phyloP scores from a whole-genome alignment of 345 rosid species.

The Psidium guajava region DNA sequence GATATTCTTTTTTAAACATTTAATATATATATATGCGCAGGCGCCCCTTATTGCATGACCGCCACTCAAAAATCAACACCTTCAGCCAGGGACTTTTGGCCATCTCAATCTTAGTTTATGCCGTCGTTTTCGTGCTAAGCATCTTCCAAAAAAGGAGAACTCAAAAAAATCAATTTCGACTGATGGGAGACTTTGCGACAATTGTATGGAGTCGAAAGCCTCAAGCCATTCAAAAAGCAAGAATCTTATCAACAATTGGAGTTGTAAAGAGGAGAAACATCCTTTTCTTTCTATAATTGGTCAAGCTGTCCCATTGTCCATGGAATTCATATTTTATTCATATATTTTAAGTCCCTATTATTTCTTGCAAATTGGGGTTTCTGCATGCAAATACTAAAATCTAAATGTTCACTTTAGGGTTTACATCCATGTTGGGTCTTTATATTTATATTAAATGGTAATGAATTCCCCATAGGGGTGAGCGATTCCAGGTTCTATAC shows the following conservation, averaged over 20 bases:
- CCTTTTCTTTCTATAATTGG: neutral
- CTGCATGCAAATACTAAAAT: neutral
- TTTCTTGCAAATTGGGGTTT: neutral
- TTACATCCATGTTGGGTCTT: neutral
- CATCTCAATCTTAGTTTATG: neutral
- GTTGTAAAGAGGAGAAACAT: neutral
- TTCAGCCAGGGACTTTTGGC: neutral
- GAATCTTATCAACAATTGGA: neutral
- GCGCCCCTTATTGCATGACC: neutral
- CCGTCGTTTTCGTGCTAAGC: neutral
- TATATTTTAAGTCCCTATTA: neutral
- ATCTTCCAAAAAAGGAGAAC: neutral
- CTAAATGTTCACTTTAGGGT: neutral
- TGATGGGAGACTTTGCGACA: neutral
- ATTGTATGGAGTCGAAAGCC: neutral
- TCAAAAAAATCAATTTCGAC: neutral
- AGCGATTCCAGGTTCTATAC: no score
- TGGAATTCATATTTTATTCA: neutral
- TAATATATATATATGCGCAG: no score
- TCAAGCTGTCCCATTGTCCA: neutral
- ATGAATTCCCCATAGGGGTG: neutral
- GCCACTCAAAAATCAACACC: neutral
- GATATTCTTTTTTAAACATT: neutral
- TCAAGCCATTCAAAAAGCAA: neutral
- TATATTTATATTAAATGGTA: neutral